Evolutionary conservation across 495 filamentous ascomycete genomes (phyloP).

Genomic region (Lepidopterella palustris): DNA sequence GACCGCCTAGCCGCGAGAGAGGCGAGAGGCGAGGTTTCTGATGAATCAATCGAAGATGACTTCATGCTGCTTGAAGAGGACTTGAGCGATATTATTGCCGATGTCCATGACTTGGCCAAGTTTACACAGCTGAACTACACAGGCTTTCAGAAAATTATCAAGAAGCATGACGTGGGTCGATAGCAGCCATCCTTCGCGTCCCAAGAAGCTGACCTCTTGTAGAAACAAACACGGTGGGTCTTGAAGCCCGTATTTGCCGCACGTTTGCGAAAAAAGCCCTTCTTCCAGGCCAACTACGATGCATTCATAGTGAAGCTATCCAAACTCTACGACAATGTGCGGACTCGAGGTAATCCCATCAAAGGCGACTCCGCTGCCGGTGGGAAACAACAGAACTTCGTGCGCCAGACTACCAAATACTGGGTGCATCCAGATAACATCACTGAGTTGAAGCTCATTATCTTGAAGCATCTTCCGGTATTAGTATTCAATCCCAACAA

Average conservation of each 20-base stretch:
- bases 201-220: background rate
- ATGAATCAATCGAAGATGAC: slow-evolving; percentile 89
- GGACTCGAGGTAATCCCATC: slow-evolving; percentile 85
- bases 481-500: slow-evolving; percentile 97
- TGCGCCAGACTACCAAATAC: slow-evolving; percentile 97
- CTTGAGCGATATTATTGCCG: slow-evolving; percentile 94
- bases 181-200: background rate
- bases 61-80: slow-evolving; percentile 92
- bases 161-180: slow-evolving; percentile 89
- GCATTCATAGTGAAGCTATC: slow-evolving; percentile 92
- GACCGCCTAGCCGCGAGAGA: slow-evolving; percentile 21
- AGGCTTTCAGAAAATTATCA: slow-evolving; percentile 99
- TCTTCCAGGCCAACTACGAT: slow-evolving; percentile 98
- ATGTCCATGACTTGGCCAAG: slow-evolving; percentile 97
- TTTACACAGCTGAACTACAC: slow-evolving; percentile 99
- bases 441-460: slow-evolving; percentile 93
- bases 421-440: slow-evolving; percentile 99
- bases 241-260: slow-evolving; percentile 91
- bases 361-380: slow-evolving; percentile 88
- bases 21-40: slow-evolving; percentile 48
- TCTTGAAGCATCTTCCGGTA: slow-evolving; percentile 95
- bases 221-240: slow-evolving; percentile 95
- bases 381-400: slow-evolving; percentile 88
- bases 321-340: slow-evolving; percentile 87
- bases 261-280: slow-evolving; percentile 87